phyloP scores from a whole-genome alignment of 768 basidiomycete genomes.

The Kondoa malvinella region DNA sequence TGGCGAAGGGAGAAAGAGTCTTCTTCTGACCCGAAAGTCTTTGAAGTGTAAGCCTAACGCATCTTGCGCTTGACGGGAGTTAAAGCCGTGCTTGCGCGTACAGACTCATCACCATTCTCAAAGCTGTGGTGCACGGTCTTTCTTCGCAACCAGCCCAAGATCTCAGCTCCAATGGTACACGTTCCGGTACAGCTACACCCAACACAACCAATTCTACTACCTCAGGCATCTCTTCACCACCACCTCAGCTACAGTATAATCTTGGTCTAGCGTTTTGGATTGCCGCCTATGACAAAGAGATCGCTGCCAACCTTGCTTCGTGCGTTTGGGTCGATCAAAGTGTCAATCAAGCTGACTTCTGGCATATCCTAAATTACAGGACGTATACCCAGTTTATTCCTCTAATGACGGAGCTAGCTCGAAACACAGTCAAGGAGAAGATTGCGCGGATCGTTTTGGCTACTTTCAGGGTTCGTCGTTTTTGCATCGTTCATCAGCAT shows the following conservation, averaged over 20 bases:
- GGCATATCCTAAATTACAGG: slow-evolving; percentile 34
- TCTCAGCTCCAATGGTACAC: slow-evolving; percentile 6
- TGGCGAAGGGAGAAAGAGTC: slow-evolving; percentile 35
- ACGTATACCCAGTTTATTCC: slow-evolving; percentile 70
- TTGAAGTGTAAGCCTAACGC: slow-evolving; percentile 29
- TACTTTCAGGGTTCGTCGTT: slow-evolving; percentile 54
- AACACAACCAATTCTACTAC: slow-evolving; percentile 58
- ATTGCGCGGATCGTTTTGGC: slow-evolving; percentile 84
- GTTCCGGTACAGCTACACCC: background rate
- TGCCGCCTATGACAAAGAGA: slow-evolving; percentile 68
- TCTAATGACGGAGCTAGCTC: slow-evolving; percentile 62
- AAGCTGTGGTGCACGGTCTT: background rate
- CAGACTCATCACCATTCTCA: background rate
- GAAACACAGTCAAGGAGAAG: slow-evolving; percentile 87
- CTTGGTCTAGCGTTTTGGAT: slow-evolving; percentile 85
- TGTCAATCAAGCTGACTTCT: background rate
- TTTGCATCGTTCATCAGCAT: background rate
- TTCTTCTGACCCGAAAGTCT: slow-evolving; percentile 34
- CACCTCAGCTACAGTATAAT: slow-evolving; percentile 83
- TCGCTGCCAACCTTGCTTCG: slow-evolving; percentile 78
- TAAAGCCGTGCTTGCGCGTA: background rate
- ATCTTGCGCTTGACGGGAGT: background rate
- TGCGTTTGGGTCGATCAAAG: slow-evolving; percentile 31
- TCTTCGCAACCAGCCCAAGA: background rate
- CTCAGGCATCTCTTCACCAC: slow-evolving; percentile 26